A percentile compares a stretch with the other conserved stretches of the same genome.
Conservation (phyloP, 2,329 filamentous ascomycete genomes). For the Chaetomium strumarium region DNA sequence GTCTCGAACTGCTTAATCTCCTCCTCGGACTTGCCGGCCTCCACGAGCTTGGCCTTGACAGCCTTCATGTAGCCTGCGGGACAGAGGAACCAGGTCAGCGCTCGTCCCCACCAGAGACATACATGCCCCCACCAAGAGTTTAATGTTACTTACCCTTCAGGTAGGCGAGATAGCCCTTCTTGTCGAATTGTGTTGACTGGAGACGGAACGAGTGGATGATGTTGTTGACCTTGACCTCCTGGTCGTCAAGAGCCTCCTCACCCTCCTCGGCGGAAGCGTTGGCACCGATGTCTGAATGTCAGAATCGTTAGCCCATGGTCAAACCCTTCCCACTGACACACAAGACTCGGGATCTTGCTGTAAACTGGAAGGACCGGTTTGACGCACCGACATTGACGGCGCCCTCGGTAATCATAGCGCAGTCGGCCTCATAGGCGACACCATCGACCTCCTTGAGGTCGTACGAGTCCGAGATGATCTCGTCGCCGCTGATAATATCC, state of each 20-base stretch:
- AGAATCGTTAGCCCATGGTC: not conserved
- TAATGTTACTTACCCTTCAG: slow-evolving; percentile 63
- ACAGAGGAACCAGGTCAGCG: slow-evolving; percentile 5
- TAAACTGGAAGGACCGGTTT: not conserved
- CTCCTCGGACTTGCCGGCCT: slow-evolving; percentile 50
- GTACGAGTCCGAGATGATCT: slow-evolving; percentile 96
- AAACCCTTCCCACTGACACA: not conserved
- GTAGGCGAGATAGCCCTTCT: slow-evolving; percentile 77
- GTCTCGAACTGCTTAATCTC: slow-evolving; percentile 74
- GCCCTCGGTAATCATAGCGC: slow-evolving; percentile 79
- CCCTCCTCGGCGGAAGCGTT: slow-evolving; percentile 94
- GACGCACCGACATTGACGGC: slow-evolving; percentile 65
- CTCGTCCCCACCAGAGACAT: not conserved
- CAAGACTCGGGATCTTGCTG: not conserved
- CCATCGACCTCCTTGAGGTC: slow-evolving; percentile 74
- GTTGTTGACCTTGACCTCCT: slow-evolving; percentile 75
- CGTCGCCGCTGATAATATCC: slow-evolving; percentile 86
- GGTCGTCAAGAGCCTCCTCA: slow-evolving; percentile 69
- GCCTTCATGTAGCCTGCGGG: slow-evolving; percentile 76
- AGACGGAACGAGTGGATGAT: slow-evolving; percentile 90
- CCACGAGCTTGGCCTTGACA: slow-evolving; percentile 66
- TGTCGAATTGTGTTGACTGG: slow-evolving; percentile 71
- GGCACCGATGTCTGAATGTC: slow-evolving; percentile 71
- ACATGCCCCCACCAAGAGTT: not conserved
- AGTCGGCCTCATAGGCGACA: slow-evolving; percentile 85